A percentile compares a stretch with the other conserved stretches of the same genome.
phyloP scores from a whole-genome alignment of 2,329 filamentous ascomycete genomes.

The Penicillium sp. region DNA sequence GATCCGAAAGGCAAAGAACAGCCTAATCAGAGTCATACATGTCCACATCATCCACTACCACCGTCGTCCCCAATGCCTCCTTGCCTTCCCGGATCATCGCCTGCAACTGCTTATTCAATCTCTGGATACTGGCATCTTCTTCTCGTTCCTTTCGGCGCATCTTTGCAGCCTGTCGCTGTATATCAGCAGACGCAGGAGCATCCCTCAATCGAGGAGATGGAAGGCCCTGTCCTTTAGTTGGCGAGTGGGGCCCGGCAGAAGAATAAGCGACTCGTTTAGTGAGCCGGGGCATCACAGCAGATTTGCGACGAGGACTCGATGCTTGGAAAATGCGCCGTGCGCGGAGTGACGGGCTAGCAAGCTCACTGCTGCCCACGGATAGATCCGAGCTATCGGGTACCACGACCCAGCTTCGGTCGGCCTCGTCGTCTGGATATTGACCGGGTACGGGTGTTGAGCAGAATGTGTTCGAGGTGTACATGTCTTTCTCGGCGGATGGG shows the following conservation, averaged over 20 bases:
- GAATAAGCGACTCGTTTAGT: slow-evolving; percentile 22
- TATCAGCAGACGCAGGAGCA: slow-evolving; percentile 53
- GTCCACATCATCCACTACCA: slow-evolving; percentile 59
- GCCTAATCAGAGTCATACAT: slow-evolving; percentile 35
- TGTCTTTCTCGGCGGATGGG: slow-evolving; percentile 25
- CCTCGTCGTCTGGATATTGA: slow-evolving; percentile 52
- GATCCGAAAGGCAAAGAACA: neutral
- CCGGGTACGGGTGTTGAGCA: slow-evolving; percentile 52
- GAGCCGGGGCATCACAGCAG: slow-evolving; percentile 26
- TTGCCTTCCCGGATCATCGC: slow-evolving; percentile 87
- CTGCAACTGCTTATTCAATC: slow-evolving; percentile 74
- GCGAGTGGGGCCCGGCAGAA: slow-evolving; percentile 22
- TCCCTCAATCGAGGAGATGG: slow-evolving; percentile 32
- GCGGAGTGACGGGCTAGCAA: slow-evolving; percentile 17
- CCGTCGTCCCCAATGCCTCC: slow-evolving; percentile 74
- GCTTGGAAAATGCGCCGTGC: slow-evolving; percentile 21
- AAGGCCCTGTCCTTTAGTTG: slow-evolving; percentile 21
- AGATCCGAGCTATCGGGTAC: slow-evolving; percentile 42
- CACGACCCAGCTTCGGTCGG: slow-evolving; percentile 70
- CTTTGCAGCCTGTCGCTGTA: slow-evolving; percentile 69
- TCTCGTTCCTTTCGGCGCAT: slow-evolving; percentile 71
- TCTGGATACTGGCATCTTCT: slow-evolving; percentile 73
- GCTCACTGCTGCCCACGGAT: slow-evolving; percentile 8
- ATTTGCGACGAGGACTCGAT: slow-evolving; percentile 25
- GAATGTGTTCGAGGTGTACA: slow-evolving; percentile 15